Evolutionary conservation across 805 yeast genomes (phyloP).

Genomic region (Myxozyma mucilagina): DNA sequence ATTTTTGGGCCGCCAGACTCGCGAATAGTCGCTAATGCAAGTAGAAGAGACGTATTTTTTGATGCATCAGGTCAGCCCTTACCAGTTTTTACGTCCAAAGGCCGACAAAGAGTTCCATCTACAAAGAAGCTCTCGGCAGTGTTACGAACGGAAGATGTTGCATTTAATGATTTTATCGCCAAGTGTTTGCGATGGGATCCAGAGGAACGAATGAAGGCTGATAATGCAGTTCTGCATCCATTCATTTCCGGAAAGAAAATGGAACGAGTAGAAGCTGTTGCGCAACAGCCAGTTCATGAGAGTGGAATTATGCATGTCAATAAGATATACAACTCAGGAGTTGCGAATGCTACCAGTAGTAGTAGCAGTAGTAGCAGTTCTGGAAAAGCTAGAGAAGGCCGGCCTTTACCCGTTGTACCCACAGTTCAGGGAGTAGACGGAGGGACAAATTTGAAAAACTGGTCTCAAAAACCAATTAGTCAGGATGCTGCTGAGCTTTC

Average conservation of each 20-base stretch:
- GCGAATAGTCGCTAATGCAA: constrained; percentile 38
- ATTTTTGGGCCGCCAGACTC: constrained; percentile 84
- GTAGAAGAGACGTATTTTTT: constrained; percentile 43
- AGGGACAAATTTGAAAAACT: neutral
- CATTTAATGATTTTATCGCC: constrained; percentile 52
- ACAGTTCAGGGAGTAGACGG: neutral
- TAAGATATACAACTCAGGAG: neutral
- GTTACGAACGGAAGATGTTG: constrained; percentile 35
- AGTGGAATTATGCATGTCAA: neutral
- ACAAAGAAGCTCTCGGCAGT: constrained; percentile 35
- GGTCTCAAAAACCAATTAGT: neutral
- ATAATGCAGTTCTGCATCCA: constrained; percentile 43
- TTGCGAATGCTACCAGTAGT: neutral
- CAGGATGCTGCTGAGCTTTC: neutral
- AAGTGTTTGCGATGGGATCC: constrained; percentile 72
- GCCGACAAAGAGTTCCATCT: constrained; percentile 33
- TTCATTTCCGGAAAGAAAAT: constrained; percentile 37
- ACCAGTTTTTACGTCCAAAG: constrained; percentile 33
- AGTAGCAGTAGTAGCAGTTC: neutral
- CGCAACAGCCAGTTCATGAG: neutral
- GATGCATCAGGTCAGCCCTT: constrained; percentile 41
- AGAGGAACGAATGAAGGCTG: constrained; percentile 46
- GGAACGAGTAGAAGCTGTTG: neutral
- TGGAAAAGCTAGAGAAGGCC: neutral
- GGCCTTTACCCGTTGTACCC: constrained; percentile 22